Conservation (phyloP, 345 rosid species). For the Boechera retrofracta region DNA sequence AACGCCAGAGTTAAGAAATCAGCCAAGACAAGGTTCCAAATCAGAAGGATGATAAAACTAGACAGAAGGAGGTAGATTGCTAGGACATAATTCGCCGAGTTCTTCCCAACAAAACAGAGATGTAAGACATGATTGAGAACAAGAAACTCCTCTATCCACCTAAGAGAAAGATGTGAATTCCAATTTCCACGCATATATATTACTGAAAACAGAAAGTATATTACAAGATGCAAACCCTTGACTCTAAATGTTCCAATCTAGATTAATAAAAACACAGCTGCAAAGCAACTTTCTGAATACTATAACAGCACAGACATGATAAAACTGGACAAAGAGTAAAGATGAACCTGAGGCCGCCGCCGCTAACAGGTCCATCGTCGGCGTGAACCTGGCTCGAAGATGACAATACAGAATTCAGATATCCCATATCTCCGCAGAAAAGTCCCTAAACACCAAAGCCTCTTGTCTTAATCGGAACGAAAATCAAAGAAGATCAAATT, state of each 20-base stretch:
- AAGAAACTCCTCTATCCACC: background rate
- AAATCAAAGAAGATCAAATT: constrained; percentile 29
- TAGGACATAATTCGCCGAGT: background rate
- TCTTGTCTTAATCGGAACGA: constrained; percentile 31
- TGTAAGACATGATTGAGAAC: background rate
- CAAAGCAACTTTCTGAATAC: background rate
- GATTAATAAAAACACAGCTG: too few relatives aligned
- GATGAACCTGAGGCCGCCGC: constrained; percentile 89
- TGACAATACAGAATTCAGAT: constrained; percentile 77
- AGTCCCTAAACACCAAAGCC: constrained; percentile 31
- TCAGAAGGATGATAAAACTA: background rate
- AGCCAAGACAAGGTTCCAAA: constrained; percentile 6
- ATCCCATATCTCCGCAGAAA: constrained; percentile 59
- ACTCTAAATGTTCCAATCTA: background rate
- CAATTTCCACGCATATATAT: background rate
- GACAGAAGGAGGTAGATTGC: background rate
- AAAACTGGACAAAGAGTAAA: constrained; percentile 19
- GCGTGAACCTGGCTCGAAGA: constrained; percentile 76
- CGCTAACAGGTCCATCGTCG: constrained; percentile 82
- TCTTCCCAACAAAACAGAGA: background rate
- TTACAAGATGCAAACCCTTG: background rate
- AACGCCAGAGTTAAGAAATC: background rate
- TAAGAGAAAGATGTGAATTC: background rate
- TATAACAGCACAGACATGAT: background rate
- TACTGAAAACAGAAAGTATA: background rate